Conservation (phyloP, 2,329 filamentous ascomycete species). For the Ceratocystis eucalypticola region DNA sequence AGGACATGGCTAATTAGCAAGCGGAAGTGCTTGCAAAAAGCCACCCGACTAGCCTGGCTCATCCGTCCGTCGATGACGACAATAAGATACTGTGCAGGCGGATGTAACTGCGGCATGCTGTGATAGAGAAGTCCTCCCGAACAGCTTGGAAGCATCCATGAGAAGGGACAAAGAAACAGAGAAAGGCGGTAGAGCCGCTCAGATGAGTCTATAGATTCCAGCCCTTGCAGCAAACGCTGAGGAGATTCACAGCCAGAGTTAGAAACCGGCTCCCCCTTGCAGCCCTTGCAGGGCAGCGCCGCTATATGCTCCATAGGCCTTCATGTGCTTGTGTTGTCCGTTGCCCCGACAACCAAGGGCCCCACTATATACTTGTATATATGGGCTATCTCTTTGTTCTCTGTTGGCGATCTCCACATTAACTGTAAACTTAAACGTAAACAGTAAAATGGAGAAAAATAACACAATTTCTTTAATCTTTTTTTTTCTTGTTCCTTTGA, state of each 20-base stretch:
- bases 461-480: neutral
- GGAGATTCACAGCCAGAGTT: neutral
- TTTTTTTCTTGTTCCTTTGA: neutral
- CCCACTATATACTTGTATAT: neutral
- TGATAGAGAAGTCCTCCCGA: neutral
- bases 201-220: neutral
- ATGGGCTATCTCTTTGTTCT: neutral
- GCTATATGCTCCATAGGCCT: neutral
- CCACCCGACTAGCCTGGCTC: neutral
- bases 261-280: neutral
- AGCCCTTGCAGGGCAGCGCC: neutral
- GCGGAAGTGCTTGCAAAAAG: neutral
- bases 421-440: neutral
- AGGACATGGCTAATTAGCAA: neutral
- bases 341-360: neutral
- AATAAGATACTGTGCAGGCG: neutral
- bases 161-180: neutral
- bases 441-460: conserved; percentile 1
- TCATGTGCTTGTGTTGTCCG: neutral
- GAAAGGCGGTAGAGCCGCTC: neutral
- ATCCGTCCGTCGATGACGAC: neutral
- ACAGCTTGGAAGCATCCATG: neutral
- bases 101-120: neutral
- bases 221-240: neutral
- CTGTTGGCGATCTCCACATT: neutral